A percentile compares a stretch with the other conserved stretches of the same genome.
Conservation (phyloP, 2,329 filamentous ascomycete genomes). For the Cryphonectria parasitica region DNA sequence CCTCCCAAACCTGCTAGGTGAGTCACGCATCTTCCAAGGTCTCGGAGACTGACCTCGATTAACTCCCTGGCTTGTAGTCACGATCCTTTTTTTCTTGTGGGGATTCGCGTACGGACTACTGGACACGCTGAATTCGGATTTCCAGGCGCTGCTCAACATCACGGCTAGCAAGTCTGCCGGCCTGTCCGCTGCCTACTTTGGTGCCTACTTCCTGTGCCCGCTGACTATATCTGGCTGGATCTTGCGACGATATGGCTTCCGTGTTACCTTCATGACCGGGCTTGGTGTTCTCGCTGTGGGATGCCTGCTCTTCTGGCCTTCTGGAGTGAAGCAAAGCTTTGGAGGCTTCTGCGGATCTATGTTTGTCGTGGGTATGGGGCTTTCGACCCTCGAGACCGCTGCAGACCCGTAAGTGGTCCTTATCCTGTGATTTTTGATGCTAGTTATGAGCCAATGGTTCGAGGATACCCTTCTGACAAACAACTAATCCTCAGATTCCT, state of each 20-base stretch:
- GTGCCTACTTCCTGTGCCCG: slow-evolving; percentile 45
- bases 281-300: slow-evolving; percentile 59
- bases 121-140: slow-evolving; percentile 30
- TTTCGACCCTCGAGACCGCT: slow-evolving; percentile 60
- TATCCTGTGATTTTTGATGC: background rate
- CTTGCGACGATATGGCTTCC: slow-evolving; percentile 67
- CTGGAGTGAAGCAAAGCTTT: slow-evolving; percentile 57
- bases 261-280: slow-evolving; percentile 68
- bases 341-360: slow-evolving; percentile 64
- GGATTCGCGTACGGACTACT: slow-evolving; percentile 44
- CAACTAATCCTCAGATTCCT: slow-evolving; percentile 37
- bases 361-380: slow-evolving; percentile 46
- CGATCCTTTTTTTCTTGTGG: slow-evolving; percentile 44
- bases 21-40: background rate
- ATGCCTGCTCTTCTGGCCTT: slow-evolving; percentile 63
- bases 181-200: slow-evolving; percentile 57
- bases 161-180: slow-evolving; percentile 49
- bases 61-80: slow-evolving; percentile 31
- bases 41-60: background rate
- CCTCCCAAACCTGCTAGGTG: slow-evolving; percentile 38
- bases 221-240: slow-evolving; percentile 52
- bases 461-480: background rate
- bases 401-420: slow-evolving; percentile 49
- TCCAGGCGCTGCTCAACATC: slow-evolving; percentile 47
- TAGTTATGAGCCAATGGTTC: background rate